Conservation (phyloP, 1,284 basidiomycete genomes). For the Fomitopsis pinicola region DNA sequence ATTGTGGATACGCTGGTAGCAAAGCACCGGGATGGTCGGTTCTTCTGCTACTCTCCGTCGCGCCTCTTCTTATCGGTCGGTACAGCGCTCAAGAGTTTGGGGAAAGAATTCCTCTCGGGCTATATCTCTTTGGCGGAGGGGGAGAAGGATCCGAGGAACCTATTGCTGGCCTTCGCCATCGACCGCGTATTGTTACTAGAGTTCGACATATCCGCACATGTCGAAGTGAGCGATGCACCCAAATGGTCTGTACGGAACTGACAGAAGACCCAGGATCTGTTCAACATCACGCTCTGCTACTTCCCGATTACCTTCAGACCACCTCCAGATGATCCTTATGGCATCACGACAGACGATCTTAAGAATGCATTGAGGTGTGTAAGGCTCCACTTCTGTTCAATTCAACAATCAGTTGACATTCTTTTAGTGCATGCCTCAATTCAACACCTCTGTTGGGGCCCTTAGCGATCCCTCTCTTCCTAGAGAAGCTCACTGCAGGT, state of each 20-base stretch:
- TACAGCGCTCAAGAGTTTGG: slow-evolving; percentile 68
- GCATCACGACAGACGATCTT: slow-evolving; percentile 88
- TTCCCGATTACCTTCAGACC: slow-evolving; percentile 98
- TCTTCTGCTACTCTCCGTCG: not conserved
- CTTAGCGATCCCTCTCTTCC: slow-evolving; percentile 82
- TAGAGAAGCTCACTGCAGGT: slow-evolving; percentile 89
- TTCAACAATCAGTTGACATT: not conserved
- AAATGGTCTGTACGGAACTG: not conserved
- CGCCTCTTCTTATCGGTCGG: not conserved
- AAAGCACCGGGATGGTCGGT: slow-evolving; percentile 62
- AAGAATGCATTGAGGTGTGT: slow-evolving; percentile 66
- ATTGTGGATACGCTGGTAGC: slow-evolving; percentile 82
- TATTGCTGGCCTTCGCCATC: slow-evolving; percentile 88
- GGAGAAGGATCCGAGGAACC: slow-evolving; percentile 96
- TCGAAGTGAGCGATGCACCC: slow-evolving; percentile 58
- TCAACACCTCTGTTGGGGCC: slow-evolving; percentile 83
- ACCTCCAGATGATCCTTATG: slow-evolving; percentile 92
- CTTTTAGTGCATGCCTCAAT: slow-evolving; percentile 53
- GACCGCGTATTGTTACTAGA: slow-evolving; percentile 83
- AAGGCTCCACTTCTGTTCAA: not conserved
- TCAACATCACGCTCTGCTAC: slow-evolving; percentile 97
- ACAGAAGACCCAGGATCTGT: slow-evolving; percentile 61
- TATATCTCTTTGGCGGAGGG: slow-evolving; percentile 86
- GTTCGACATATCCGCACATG: slow-evolving; percentile 71
- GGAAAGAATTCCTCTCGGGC: slow-evolving; percentile 67